Base-by-base conservation (phyloP, 1,284 basidiomycete genomes). In the Schizophyllum amplum region DNA sequence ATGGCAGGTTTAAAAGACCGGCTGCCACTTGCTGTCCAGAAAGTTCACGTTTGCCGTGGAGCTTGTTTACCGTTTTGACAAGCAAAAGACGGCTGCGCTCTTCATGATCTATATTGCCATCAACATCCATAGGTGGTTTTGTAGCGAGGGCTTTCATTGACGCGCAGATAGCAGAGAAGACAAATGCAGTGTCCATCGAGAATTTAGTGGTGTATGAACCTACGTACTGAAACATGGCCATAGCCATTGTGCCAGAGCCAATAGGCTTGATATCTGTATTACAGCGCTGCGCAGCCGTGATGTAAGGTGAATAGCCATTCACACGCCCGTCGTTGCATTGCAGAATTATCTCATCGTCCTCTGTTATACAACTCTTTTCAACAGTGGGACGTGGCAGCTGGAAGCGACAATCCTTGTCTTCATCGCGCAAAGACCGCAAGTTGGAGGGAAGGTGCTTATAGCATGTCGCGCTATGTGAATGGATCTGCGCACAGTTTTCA, bases 21-120 rank as follows among this genome's bases (percentile, higher is more conserved):
- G 52, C 53, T n/a, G 61, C 61, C 42, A 61, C 60, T 49, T 57
- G 57, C 53, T 62, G 61, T 5, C 61, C 52, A 1, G 59, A 60
- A 1, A 62, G 24, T 26, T 62, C 61, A 3, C 56, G 54, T 47
- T 61, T 61, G 1, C 58, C 61, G 24, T 58, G 55, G 15, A 62
- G 47, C 17, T 27, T 54, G 47, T 62, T 60, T 1, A 55, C 57
- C 17, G 59, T 49, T 54, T 62, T 62, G 9, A 62, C 55, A 46
- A 62, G 54, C 24, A 60, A 23, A 26, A 56, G 50, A 7, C 61
- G 55, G 15, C 42, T 58, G 17, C 24, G 33, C 47, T 61, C 60
- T 15, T 51, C 52, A 0, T 4, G 47, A 49, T 61, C 60, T 9
- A 60, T 15, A 3, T 54, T 17, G 1, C 59, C 59, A 25, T 58